phyloP scores from a whole-genome alignment of 2,329 filamentous ascomycete species.

The Hymenoscyphus occultus region DNA sequence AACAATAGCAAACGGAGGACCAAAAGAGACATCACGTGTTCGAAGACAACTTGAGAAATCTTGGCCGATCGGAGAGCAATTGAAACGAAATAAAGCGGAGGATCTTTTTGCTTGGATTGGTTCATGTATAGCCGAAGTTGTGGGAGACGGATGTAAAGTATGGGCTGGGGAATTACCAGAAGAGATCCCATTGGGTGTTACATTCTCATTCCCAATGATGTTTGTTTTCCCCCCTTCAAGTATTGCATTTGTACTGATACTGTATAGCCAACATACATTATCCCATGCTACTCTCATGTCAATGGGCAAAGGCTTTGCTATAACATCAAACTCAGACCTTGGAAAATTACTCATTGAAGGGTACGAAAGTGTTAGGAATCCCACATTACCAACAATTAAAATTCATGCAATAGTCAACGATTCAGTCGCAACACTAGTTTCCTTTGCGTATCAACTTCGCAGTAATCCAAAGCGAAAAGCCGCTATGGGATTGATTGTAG shows the following conservation, averaged over 20 bases:
- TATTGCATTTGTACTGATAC: constrained; percentile 12
- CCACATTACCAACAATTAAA: constrained; percentile 59
- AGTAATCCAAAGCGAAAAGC: constrained; percentile 60
- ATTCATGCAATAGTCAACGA: constrained; percentile 80
- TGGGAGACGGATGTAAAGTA: constrained; percentile 52
- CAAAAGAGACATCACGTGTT: constrained; percentile 23
- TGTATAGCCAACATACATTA: constrained; percentile 51
- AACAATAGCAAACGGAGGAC: constrained; percentile 4
- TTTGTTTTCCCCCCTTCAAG: constrained; percentile 18
- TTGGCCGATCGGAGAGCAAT: constrained; percentile 70
- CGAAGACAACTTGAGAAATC: constrained; percentile 60
- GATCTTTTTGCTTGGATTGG: constrained; percentile 81
- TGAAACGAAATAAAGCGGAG: constrained; percentile 72
- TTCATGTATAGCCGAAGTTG: constrained; percentile 69
- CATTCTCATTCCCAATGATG: constrained; percentile 69
- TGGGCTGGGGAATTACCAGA: constrained; percentile 40
- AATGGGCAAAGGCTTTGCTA: constrained; percentile 70
- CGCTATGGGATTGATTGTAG: constrained; percentile 77
- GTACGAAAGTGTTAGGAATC: constrained; percentile 48
- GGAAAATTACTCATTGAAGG: constrained; percentile 57
- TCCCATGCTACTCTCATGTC: constrained; percentile 61
- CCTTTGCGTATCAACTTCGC: constrained; percentile 69
- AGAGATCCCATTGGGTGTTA: constrained; percentile 62
- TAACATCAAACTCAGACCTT: constrained; percentile 58
- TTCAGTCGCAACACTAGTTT: constrained; percentile 74